These are phyloP conservation scores for Boletellus emodensis DNA, from an alignment of 768 basidiomycete species.

Conservation along the genomic window DNA sequence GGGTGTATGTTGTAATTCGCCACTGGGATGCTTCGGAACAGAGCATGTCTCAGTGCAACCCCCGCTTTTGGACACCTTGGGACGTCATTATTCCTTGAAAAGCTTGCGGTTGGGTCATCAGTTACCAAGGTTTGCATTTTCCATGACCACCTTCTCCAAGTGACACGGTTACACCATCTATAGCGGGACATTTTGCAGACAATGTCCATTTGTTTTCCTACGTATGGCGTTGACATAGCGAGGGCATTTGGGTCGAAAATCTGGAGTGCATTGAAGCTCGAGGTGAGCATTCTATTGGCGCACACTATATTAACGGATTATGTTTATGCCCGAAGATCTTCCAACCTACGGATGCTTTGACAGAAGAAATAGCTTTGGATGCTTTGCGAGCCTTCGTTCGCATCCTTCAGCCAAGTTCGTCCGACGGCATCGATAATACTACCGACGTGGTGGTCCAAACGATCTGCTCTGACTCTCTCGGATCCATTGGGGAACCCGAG, in stretches of 20 bases:
- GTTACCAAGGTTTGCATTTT: constrained; percentile 62
- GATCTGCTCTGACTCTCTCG: constrained; percentile 77
- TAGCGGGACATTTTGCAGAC: constrained; percentile 86
- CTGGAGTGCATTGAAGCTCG: constrained; percentile 90
- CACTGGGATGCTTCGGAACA: not conserved
- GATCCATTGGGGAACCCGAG: constrained; percentile 82
- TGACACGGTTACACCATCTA: constrained; percentile 2
- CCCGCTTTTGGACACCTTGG: constrained; percentile 81
- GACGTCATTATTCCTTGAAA: constrained; percentile 87
- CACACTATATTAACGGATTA: not conserved
- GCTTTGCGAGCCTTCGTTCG: constrained; percentile 69
- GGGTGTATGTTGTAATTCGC: not conserved
- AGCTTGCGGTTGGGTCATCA: constrained; percentile 78
- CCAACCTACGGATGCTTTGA: constrained; percentile 78
- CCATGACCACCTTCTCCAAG: not conserved
- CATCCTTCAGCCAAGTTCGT: constrained; percentile 56
- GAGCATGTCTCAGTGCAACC: constrained; percentile 75
- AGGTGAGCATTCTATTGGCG: constrained; percentile 44
- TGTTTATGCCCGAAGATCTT: constrained; percentile 59
- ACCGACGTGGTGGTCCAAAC: constrained; percentile 63
- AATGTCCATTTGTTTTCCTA: constrained; percentile 71
- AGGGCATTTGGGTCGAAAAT: constrained; percentile 65
- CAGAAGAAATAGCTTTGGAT: constrained; percentile 70
- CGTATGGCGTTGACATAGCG: constrained; percentile 68
- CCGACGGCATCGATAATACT: constrained; percentile 33